Base-by-base conservation (phyloP, 495 filamentous ascomycete species). In the Penicillium angulare region DNA sequence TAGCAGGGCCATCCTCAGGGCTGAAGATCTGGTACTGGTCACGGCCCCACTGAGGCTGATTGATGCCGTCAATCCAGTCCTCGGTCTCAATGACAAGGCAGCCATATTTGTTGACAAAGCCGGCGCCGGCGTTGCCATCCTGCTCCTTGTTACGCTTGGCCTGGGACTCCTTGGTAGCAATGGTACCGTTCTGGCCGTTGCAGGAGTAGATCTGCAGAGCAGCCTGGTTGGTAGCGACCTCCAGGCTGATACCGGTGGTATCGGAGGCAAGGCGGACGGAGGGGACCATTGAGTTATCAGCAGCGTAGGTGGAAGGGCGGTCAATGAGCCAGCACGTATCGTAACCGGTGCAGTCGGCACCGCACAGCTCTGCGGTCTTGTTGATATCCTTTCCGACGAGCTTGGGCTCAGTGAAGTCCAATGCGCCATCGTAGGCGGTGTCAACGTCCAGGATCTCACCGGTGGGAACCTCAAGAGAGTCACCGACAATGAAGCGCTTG, bases 161-260 rank as follows among this genome's bases (percentile, higher is more conserved):
- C 63, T 84, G 80, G 22, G 73, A 79, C 36, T 69, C 47, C 68
- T 80, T 81, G 40, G 79, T 67, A 5, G 71, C 60, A 17, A 79
- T 77, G 9, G 77, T 77, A n/a, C 84, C 86, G 66, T 91, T 82
- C 67, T 87, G 84, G 12, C 79, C 79, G 60, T 81, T 80, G 69
- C 88, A 92, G 22, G 76, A 79, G 69, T 91, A 92, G 64, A 92
- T 79, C 73, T 92, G 88, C 59, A 89, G 77, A 8, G 84, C 87
- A 13, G 83, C 82, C 74, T 89, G 86, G 75, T 92, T 86, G 44
- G 83, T 85, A 50, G 78, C 79, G 47, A 92, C 67, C 23, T 90
- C 86, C 43, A 92, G 62, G 57, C 78, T 77, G 63, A 92, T 91
- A 31, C 88, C 88, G 2, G 79, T 82, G 27, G 59, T 71, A 33